phyloP scores from a whole-genome alignment of 768 basidiomycete species.

The Saitozyma podzolica region DNA sequence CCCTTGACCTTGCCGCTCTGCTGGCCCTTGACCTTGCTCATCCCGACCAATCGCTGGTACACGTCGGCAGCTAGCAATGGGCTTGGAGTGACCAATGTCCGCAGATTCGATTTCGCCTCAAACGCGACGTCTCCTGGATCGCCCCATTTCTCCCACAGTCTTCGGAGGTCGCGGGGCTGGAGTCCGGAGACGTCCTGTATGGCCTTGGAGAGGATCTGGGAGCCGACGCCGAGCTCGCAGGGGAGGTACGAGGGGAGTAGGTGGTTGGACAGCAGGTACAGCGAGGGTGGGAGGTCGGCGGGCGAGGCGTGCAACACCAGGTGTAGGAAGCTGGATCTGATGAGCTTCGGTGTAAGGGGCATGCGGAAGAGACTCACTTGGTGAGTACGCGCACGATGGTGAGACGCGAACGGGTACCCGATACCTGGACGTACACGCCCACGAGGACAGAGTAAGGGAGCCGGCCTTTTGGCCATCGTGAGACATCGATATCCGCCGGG shows the following conservation, averaged over 20 bases:
- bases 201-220: slow-evolving; percentile 57
- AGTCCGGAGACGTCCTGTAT: slow-evolving; percentile 47
- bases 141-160: slow-evolving; percentile 66
- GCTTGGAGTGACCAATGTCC: slow-evolving; percentile 46
- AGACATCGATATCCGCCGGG: slow-evolving; percentile 28
- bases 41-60: slow-evolving; percentile 67
- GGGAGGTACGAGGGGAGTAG: slow-evolving; percentile 72
- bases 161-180: slow-evolving; percentile 39
- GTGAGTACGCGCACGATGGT: slow-evolving; percentile 48
- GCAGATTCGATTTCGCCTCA: slow-evolving; percentile 62
- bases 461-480: slow-evolving; percentile 44
- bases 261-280: slow-evolving; percentile 80
- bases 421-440: slow-evolving; percentile 50
- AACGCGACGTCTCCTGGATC: slow-evolving; percentile 89
- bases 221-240: slow-evolving; percentile 57
- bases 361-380: slow-evolving; percentile 36
- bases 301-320: slow-evolving; percentile 68
- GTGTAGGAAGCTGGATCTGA: slow-evolving; percentile 63
- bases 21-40: slow-evolving; percentile 68
- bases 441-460: slow-evolving; percentile 50
- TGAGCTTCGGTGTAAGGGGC: background rate
- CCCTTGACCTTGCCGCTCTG: slow-evolving; percentile 77
- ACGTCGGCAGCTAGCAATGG: slow-evolving; percentile 60
- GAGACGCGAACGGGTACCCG: slow-evolving; percentile 44
- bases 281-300: slow-evolving; percentile 67